Base-by-base conservation (phyloP, 306 rosid genomes). In the Ormosia semicastrata region DNA sequence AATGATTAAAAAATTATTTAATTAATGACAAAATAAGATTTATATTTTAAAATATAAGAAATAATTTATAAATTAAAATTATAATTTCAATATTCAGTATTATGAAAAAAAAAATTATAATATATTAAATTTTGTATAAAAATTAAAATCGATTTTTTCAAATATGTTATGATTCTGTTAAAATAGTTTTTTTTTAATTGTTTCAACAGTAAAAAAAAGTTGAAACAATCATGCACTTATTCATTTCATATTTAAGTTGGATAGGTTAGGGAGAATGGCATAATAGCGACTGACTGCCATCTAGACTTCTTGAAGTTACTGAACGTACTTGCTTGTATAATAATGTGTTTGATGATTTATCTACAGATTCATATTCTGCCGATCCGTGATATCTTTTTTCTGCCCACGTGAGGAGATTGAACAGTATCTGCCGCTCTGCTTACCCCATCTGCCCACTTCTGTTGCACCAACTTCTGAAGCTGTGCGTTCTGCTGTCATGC, bases 311-410 rank as follows among this genome's bases (percentile, higher is more conserved):
- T 68, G 41, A 49, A 60, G n/a, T 83, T 78, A 34, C 72, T 73
- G 69, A 70, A 37, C 59, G 46, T 58, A 81, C 8, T 18, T 82
- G 52, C 49, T 24, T 69, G 68, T 76, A 24, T 24, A 24, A 1
- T 73, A 60, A 57, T 78, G 47, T 76, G 59, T 65, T 72, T 41
- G 50, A 44, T 78, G 68, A 40, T 79, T 79, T 59, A 37, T 87
- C 83, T 85, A 69, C 98, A 96, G 97, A 93, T 96, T 92, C 90
- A 92, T 96, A 71, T 92, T 96, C 84, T 96, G 97, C 88, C 93
- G 94, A 83, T 82, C 98, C 2, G 96, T 82, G 78, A 90, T 96
- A 24, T 86, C 84, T 13, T 79, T 79, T 83, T 89, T 93, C 91
- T 85, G 90, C 71, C 85, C 84, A 15, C 83, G 85, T 8, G 95